phyloP scores from a whole-genome alignment of 2,329 filamentous ascomycete genomes.

The Ilyonectria mors-panacis region DNA sequence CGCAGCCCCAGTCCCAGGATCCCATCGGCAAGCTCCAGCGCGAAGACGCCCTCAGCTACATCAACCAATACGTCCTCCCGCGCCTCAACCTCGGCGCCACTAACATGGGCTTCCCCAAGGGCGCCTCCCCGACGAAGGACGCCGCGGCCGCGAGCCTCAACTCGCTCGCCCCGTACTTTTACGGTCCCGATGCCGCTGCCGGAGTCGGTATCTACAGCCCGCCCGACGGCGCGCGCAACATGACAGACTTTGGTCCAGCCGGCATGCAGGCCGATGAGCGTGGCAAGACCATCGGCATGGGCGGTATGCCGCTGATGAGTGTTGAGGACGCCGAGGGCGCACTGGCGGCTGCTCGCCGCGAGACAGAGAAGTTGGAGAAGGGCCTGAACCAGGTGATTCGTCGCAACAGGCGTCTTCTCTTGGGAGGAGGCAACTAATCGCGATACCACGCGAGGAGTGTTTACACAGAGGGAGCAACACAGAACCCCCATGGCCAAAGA shows the following conservation, averaged over 20 bases:
- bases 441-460: neutral
- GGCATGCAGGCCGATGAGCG: constrained; percentile 49
- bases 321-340: constrained; percentile 75
- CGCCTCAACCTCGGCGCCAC: constrained; percentile 68
- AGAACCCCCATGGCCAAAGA: neutral
- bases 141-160: constrained; percentile 66
- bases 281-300: constrained; percentile 50
- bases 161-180: constrained; percentile 71
- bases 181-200: constrained; percentile 61
- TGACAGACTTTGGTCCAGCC: constrained; percentile 53
- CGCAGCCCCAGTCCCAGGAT: constrained; percentile 66
- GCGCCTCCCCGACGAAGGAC: constrained; percentile 57
- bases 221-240: constrained; percentile 53
- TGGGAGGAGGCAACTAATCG: constrained; percentile 53
- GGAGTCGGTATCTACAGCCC: constrained; percentile 62
- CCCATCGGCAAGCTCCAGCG: constrained; percentile 76
- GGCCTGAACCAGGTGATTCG: constrained; percentile 71
- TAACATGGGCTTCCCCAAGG: constrained; percentile 60
- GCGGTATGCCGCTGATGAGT: constrained; percentile 69
- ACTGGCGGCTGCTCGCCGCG: constrained; percentile 66
- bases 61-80: constrained; percentile 78
- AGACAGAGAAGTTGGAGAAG: constrained; percentile 75
- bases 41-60: constrained; percentile 77
- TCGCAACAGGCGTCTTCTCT: constrained; percentile 70
- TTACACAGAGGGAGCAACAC: neutral